Conservation (phyloP, 2,329 filamentous ascomycete genomes). For the Pseudocercospora fuligena region DNA sequence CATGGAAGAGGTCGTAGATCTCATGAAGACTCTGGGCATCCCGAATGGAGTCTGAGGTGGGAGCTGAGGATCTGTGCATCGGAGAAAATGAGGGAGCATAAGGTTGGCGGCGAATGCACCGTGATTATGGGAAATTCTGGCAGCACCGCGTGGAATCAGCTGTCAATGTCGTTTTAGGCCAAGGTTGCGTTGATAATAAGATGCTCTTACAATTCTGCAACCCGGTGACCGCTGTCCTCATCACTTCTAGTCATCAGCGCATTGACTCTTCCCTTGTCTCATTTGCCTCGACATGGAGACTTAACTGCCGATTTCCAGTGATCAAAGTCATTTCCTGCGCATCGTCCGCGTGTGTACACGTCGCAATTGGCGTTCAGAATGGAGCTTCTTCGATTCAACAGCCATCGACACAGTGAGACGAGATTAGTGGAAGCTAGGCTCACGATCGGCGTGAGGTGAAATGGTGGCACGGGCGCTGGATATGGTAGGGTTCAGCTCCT, state of each 20-base stretch:
- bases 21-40: not conserved
- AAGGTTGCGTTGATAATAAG: not conserved
- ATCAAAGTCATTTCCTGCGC: no score
- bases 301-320: no score
- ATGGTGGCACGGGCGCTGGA: not conserved
- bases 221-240: no score
- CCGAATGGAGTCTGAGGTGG: not conserved
- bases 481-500: not conserved
- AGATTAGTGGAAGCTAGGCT: not conserved
- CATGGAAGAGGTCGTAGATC: not conserved
- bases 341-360: no score
- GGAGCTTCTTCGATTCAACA: not conserved
- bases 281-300: no score
- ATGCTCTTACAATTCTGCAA: not conserved
- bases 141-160: not conserved
- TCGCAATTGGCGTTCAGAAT: not conserved
- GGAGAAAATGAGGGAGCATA: not conserved
- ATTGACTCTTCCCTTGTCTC: not conserved
- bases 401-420: not conserved
- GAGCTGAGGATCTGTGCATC: not conserved
- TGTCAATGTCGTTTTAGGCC: not conserved
- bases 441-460: not conserved
- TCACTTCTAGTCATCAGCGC: not conserved
- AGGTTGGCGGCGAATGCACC: not conserved
- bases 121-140: not conserved